phyloP scores from a whole-genome alignment of 164 flowering plant genomes.

The Euptelea pleiosperma region DNA sequence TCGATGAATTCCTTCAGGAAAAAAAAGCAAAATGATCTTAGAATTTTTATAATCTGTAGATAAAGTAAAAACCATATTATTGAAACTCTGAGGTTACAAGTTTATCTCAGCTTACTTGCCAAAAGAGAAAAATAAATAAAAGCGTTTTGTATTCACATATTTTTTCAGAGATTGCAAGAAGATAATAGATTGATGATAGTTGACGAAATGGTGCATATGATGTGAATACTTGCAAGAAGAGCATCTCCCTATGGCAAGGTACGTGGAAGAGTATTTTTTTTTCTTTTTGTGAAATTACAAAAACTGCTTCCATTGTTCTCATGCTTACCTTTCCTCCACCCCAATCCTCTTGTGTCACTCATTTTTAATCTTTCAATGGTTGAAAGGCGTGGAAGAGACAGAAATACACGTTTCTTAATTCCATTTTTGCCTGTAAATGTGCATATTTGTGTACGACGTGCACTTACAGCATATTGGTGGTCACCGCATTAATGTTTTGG shows the following conservation, averaged over 20 bases:
- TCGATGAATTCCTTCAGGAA: background rate
- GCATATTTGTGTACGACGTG: no score
- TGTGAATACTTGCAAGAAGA: conserved; percentile 24
- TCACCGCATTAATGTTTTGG: no score
- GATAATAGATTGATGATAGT: conserved; percentile 72
- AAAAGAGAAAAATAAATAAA: background rate
- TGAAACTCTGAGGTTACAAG: no score
- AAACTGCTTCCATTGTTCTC: no score
- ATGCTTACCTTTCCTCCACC: background rate
- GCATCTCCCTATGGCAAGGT: conserved; percentile 3
- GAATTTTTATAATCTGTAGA: background rate
- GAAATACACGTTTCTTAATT: no score
- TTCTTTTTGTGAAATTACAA: background rate
- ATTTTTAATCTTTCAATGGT: no score
- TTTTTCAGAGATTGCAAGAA: conserved; percentile 61
- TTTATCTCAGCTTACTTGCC: background rate
- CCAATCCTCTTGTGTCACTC: no score
- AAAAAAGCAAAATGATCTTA: background rate
- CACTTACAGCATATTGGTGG: no score
- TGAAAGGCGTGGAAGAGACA: no score
- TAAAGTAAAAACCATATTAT: background rate
- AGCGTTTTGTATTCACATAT: background rate
- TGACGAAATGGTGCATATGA: conserved; percentile 58
- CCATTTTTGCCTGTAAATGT: no score
- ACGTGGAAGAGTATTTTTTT: background rate